Base-by-base conservation (phyloP, 805 yeast species). In the Wickerhamomyces sydowiorum region DNA sequence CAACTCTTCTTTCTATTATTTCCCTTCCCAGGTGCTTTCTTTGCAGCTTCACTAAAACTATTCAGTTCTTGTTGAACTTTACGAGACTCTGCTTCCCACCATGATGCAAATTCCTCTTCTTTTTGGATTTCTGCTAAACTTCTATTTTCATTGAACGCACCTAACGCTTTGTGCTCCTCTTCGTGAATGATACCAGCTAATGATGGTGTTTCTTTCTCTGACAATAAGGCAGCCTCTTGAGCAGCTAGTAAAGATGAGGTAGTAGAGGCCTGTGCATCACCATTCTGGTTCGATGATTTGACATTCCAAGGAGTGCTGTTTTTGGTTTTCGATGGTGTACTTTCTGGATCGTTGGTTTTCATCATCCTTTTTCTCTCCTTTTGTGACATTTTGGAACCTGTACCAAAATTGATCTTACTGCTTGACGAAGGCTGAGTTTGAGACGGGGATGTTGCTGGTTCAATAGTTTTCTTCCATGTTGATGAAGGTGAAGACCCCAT, bases 61-160 rank as follows among this genome's bases (percentile, higher is more conserved):
- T 51, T 49, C 52, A 65, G 35, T 32, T 32, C 14, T 12, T 32
- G 23, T 56, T 83, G 91, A 7, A 82, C 83, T 39, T 73, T 68
- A n/a, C 69, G 68, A 41, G 87, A 72, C 54, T 89, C 96, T 49
- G 76, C 79, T 29, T 76, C 83, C 90, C 95, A 89, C 96, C 96
- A 89, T 45, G 66, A 73, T 23, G 82, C 89, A 66, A 89, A 89
- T 55, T 82, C 88, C 54, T 86, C 86, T 48, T 89, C 96, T 49
- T 81, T 82, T 55, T 81, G 82, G 36, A 84, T 74, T 44, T 89
- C 96, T 36, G 76, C 80, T 34, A 86, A 60, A 1, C 86, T 69
- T 41, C 69, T 69, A 12, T 60, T 48, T 23, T 61, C 60, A 2
- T 47, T 46, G 38, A 65, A 63, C 43, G 53, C 55, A 24, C 23